phyloP scores from a whole-genome alignment of 2,329 filamentous ascomycete species.

The Elsinoe ampelina region DNA sequence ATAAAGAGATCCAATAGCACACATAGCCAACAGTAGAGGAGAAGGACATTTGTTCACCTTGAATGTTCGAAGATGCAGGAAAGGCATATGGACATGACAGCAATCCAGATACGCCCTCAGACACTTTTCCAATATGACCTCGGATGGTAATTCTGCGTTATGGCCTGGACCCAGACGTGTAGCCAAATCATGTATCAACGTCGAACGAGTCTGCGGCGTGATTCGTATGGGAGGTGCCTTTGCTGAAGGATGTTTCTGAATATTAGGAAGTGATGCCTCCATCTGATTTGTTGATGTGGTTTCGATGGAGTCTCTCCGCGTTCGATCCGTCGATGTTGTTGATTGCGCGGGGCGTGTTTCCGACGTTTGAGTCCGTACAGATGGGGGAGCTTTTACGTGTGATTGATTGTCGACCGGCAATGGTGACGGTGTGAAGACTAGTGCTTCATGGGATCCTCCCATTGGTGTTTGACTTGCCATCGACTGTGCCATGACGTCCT shows the following conservation, averaged over 20 bases:
- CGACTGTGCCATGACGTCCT: constrained; percentile 9
- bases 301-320: not conserved
- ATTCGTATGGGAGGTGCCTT: constrained; percentile 10
- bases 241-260: not conserved
- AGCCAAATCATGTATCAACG: not conserved
- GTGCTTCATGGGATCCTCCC: not conserved
- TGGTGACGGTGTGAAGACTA: constrained; percentile 6
- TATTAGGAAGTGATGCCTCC: not conserved
- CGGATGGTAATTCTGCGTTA: constrained; percentile 23
- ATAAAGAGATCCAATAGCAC: constrained; percentile 30
- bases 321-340: not conserved
- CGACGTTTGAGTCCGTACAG: not conserved
- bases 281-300: constrained; percentile 5
- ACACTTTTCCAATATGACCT: constrained; percentile 15
- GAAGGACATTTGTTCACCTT: constrained; percentile 22
- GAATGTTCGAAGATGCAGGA: constrained; percentile 28
- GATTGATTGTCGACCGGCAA: not conserved
- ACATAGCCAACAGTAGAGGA: constrained; percentile 28
- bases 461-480: constrained; percentile 6
- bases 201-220: constrained; percentile 1
- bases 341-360: not conserved
- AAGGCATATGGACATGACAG: constrained; percentile 28
- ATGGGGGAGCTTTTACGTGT: not conserved
- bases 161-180: not conserved
- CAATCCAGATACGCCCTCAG: constrained; percentile 22